phyloP scores from a whole-genome alignment of 257 asterid genomes.

The Nicotiana tabacum region DNA sequence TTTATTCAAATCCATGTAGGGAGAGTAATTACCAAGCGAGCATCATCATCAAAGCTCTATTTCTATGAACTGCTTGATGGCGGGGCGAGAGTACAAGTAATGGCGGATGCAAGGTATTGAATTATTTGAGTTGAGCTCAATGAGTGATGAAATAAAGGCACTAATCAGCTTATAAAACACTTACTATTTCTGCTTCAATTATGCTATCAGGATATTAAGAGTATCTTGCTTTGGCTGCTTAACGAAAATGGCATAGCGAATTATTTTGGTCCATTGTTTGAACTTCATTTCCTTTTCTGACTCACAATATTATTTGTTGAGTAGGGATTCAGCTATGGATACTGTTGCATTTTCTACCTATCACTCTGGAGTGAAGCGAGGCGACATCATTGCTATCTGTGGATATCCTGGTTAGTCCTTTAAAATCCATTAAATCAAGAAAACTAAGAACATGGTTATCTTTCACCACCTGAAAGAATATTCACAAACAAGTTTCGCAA shows the following conservation, averaged over 20 bases:
- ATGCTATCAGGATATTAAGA: not conserved
- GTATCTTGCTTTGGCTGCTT: not conserved
- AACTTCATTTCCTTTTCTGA: not conserved
- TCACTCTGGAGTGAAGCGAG: constrained; percentile 9
- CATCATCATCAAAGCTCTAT: constrained; percentile 12
- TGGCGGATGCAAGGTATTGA: constrained; percentile 17
- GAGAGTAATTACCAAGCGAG: constrained; percentile 12
- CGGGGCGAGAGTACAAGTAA: not conserved
- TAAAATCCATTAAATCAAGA: not conserved
- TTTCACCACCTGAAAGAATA: not conserved
- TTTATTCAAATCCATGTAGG: not conserved
- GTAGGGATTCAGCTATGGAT: constrained; percentile 6
- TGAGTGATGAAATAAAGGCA: not conserved
- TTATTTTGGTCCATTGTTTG: not conserved
- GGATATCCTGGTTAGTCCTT: constrained; percentile 10
- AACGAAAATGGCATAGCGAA: not conserved
- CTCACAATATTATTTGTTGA: not conserved
- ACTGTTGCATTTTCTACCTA: not conserved
- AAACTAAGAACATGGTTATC: not conserved
- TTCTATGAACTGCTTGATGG: constrained; percentile 14
- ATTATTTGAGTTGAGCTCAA: not conserved
- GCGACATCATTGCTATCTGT: constrained; percentile 2
- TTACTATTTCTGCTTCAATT: not conserved
- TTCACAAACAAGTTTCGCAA: not conserved
- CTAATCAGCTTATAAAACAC: not conserved